A percentile compares a stretch with the other conserved stretches of the same genome.
phyloP scores from a whole-genome alignment of 129 eudicot species.

The Oenanthe sinensis region DNA sequence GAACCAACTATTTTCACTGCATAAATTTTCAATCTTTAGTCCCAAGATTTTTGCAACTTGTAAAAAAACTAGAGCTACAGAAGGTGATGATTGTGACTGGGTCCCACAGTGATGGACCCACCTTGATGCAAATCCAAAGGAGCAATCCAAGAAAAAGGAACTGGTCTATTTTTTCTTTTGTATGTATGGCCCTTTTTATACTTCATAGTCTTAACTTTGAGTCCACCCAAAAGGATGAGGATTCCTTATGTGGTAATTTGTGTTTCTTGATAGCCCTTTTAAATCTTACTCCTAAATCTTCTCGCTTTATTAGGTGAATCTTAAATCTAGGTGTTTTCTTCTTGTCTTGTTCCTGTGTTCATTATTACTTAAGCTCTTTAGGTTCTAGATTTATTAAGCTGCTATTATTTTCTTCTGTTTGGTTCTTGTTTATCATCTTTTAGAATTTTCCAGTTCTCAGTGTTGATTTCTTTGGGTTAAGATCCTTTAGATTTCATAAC shows the following conservation, averaged over 20 bases:
- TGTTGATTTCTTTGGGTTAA: neutral
- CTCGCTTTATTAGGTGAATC: slow-evolving; percentile 22
- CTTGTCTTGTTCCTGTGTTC: slow-evolving; percentile 10
- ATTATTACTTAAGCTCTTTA: slow-evolving; percentile 2
- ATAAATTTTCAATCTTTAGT: slow-evolving; percentile 11
- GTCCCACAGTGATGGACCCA: slow-evolving; percentile 43
- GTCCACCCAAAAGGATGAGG: slow-evolving; percentile 60
- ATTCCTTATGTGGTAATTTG: slow-evolving; percentile 24
- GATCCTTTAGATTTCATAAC: neutral
- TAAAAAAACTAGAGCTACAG: neutral
- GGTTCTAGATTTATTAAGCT: neutral
- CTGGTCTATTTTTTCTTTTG: slow-evolving; percentile 13
- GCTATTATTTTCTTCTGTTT: slow-evolving; percentile 4
- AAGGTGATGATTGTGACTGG: neutral
- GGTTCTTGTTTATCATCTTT: slow-evolving; percentile 10
- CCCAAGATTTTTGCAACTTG: slow-evolving; percentile 7
- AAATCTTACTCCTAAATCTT: slow-evolving; percentile 12
- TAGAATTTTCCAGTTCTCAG: neutral
- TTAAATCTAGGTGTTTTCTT: slow-evolving; percentile 5
- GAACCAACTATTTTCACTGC: slow-evolving; percentile 1
- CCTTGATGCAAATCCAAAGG: slow-evolving; percentile 41
- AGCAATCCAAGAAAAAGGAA: slow-evolving; percentile 38
- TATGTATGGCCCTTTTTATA: slow-evolving; percentile 30
- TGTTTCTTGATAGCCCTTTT: slow-evolving; percentile 12
- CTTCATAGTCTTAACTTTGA: slow-evolving; percentile 41